These are phyloP conservation scores for Taxillus chinensis DNA, from an alignment of 164 flowering plant species.

Conservation along the genomic window DNA sequence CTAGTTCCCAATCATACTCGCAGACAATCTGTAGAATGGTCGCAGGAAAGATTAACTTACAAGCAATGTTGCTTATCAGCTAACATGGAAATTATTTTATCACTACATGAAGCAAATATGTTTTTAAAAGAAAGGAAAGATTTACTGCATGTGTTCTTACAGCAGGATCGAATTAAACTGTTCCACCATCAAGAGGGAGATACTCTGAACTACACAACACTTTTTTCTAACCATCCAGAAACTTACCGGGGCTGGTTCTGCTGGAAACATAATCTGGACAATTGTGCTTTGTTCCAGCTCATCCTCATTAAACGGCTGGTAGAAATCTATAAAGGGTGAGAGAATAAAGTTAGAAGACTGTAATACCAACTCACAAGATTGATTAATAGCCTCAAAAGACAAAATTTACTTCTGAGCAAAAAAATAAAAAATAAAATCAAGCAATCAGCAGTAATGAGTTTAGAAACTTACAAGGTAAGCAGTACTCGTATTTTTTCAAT, in stretches of 20 bases:
- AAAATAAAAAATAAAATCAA: no score
- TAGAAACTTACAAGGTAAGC: slow-evolving; percentile 74
- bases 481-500: slow-evolving; percentile 75
- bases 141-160: not conserved
- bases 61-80: not conserved
- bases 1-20: slow-evolving; percentile 91
- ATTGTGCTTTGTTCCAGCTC: slow-evolving; percentile 76
- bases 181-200: not conserved
- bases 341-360: not conserved
- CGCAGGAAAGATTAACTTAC: not conserved
- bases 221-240: not conserved
- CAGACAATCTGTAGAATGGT: slow-evolving; percentile 52
- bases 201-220: not conserved
- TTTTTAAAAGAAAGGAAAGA: no score
- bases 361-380: no score
- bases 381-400: no score
- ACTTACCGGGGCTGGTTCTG: slow-evolving; percentile 73
- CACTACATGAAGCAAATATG: no score
- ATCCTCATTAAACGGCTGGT: slow-evolving; percentile 78
- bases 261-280: slow-evolving; percentile 63
- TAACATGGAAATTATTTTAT: no score
- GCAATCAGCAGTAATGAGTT: no score
- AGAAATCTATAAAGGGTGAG: slow-evolving; percentile 48
- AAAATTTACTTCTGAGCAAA: no score
- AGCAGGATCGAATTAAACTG: not conserved